Base-by-base conservation (phyloP, 768 basidiomycete species). In the Coprinopsis marcescibilis region DNA sequence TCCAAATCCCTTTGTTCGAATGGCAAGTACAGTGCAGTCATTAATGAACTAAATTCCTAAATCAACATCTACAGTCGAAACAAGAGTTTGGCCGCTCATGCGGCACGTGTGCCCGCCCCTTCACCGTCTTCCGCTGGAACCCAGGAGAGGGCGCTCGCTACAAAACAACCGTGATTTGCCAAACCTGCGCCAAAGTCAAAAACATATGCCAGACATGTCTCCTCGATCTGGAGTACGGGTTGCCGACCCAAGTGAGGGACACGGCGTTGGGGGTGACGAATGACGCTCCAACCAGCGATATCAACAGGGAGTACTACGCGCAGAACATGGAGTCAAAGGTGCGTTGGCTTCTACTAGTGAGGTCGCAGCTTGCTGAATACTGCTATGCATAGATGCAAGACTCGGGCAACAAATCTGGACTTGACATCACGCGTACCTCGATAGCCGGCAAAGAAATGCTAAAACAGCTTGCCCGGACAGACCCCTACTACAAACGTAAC, bases 81-180 rank as follows among this genome's bases (percentile, higher is more conserved):
- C 96, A 98, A 77, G 88, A 93, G 60, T 95, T 88, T 52, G 96
- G 93, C 3, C 78, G 87, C 21, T 92, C 92, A 44, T 99, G 96
- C 66, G 97, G 97, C 53, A 95, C 95, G 44, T 99, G 96, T 61
- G 92, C 93, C 2, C 79, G 96, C 19, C 96, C 91, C 2, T 95
- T 94, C 68, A 95, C 90, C 39, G 87, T 97, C 56, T 99, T 99
- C 69, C 86, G 92, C 32, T 99, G 96, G 96, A 95, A 97, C 60
- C 94, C 96, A 2, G 96, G 96, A 36, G 70, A 83, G 2, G 95
- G 93, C 33, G 85, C 83, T 63, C 83, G 95, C 23, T 97, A 80
- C 80, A 98, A 98, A 74, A 88, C 91, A 49, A 99, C 96, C 10
- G 92, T 96, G 51, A 83, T 97, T 51, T 96, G 93, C 67, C 94